These are phyloP conservation scores for Hymenotorrendiella dingleyae DNA, from an alignment of 2,329 filamentous ascomycete species.

Conservation along the genomic window DNA sequence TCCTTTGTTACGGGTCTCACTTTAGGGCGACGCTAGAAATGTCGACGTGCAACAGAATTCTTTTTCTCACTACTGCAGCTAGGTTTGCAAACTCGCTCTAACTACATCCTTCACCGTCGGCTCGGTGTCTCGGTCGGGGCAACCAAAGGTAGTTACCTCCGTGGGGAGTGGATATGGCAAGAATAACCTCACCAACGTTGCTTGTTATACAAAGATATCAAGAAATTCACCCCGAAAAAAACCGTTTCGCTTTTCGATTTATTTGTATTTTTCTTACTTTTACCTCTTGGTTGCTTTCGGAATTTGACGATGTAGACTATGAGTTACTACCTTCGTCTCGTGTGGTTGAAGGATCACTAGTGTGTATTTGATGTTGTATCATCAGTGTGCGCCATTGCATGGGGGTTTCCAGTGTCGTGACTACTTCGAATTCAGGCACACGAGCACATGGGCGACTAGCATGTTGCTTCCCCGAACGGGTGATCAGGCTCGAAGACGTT, in stretches of 20 bases:
- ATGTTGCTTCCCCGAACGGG: no score
- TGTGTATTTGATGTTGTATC: neutral
- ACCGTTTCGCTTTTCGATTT: neutral
- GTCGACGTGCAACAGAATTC: conserved; percentile 8
- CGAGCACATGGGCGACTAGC: conserved; percentile 2
- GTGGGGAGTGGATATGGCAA: neutral
- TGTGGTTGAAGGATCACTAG: neutral
- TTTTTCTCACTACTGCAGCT: conserved; percentile 8
- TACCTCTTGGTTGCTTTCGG: neutral
- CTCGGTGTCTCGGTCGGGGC: neutral
- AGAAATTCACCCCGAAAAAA: neutral
- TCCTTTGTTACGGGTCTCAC: conserved; percentile 4
- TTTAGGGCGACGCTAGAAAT: conserved; percentile 10
- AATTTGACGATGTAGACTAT: neutral
- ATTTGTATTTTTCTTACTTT: neutral
- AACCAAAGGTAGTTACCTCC: neutral
- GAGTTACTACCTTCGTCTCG: neutral
- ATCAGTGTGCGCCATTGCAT: neutral
- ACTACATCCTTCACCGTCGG: neutral
- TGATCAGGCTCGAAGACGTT: no score
- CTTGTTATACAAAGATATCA: neutral
- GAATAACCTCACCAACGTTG: no score
- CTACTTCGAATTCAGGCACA: neutral
- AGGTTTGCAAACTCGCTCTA: conserved; percentile 3
- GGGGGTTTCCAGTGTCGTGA: neutral